These are phyloP conservation scores for Chaetomium globosum DNA, from an alignment of 2,329 filamentous ascomycete genomes.

Conservation along the genomic window DNA sequence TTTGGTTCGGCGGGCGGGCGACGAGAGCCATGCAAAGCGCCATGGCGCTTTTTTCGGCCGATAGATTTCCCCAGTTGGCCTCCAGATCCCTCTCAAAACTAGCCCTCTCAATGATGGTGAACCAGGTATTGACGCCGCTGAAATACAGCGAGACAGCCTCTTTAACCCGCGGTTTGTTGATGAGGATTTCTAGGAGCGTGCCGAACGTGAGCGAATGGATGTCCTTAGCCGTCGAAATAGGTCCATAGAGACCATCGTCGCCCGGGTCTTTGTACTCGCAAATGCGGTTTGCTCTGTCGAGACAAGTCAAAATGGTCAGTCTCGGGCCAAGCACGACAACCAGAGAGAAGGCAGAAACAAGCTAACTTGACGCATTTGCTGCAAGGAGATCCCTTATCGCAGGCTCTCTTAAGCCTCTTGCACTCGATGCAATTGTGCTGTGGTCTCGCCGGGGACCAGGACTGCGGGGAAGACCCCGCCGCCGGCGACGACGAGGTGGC, in stretches of 20 bases:
- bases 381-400: slow-evolving; percentile 40
- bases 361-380: slow-evolving; percentile 39
- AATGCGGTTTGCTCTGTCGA: not conserved
- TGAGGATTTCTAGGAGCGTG: slow-evolving; percentile 37
- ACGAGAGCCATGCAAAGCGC: slow-evolving; percentile 40
- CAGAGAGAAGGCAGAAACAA: not conserved
- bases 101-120: slow-evolving; percentile 37
- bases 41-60: slow-evolving; percentile 37
- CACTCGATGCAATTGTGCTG: slow-evolving; percentile 39
- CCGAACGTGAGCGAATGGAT: slow-evolving; percentile 37
- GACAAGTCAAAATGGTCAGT: not conserved
- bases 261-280: slow-evolving; percentile 22
- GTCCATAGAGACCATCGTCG: slow-evolving; percentile 31
- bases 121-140: slow-evolving; percentile 39
- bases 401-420: slow-evolving; percentile 39
- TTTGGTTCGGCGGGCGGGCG: slow-evolving; percentile 33
- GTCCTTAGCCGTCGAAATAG: slow-evolving; percentile 38
- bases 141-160: slow-evolving; percentile 38
- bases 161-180: slow-evolving; percentile 34
- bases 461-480: slow-evolving; percentile 4
- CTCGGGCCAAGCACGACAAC: not conserved
- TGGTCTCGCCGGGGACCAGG: slow-evolving; percentile 32
- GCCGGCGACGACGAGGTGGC: slow-evolving; percentile 32
- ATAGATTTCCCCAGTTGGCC: slow-evolving; percentile 37
- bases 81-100: slow-evolving; percentile 36